A percentile compares a stretch with the other conserved stretches of the same genome.
Evolutionary conservation across 495 filamentous ascomycete genomes (phyloP).

Genomic region (Xylaria grammica): DNA sequence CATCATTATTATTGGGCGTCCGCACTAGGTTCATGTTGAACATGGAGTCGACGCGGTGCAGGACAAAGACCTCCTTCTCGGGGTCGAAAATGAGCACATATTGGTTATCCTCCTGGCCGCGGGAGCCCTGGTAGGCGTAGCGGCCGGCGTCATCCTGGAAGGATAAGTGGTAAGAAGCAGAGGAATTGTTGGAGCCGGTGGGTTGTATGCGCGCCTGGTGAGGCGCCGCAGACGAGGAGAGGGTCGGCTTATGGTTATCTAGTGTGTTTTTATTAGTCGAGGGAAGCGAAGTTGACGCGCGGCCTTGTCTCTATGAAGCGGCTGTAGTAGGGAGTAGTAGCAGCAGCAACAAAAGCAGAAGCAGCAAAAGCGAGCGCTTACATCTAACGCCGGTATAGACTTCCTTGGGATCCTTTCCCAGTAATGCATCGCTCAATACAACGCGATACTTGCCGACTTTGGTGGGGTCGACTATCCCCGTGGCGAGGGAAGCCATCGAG

Average conservation of each 20-base stretch:
- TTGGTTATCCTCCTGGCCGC: conserved; percentile 53
- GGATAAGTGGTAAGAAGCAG: conserved; percentile 49
- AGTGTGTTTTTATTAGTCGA: conserved; percentile 12
- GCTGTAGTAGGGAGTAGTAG: conserved; percentile 1
- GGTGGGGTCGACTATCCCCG: conserved; percentile 52
- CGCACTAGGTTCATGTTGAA: conserved; percentile 63
- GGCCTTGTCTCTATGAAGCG: neutral
- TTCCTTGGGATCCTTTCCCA: conserved; percentile 58
- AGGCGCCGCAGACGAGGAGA: conserved; percentile 50
- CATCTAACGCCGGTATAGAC: conserved; percentile 58
- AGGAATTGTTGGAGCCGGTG: conserved; percentile 23
- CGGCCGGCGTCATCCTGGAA: conserved; percentile 54
- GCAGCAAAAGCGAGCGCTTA: conserved; percentile 38
- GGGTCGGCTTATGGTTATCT: conserved; percentile 61
- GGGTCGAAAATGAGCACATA: conserved; percentile 63
- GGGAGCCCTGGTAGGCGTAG: conserved; percentile 56
- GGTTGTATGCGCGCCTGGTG: conserved; percentile 52
- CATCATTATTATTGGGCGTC: conserved; percentile 46
- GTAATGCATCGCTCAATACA: conserved; percentile 59
- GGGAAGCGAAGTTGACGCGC: neutral
- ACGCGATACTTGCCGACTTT: conserved; percentile 60
- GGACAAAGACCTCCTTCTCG: conserved; percentile 56
- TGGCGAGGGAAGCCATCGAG: conserved; percentile 33
- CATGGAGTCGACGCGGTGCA: conserved; percentile 62
- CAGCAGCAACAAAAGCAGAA: neutral